phyloP scores from a whole-genome alignment of 257 asterid genomes.

The Solanum etuberosum region DNA sequence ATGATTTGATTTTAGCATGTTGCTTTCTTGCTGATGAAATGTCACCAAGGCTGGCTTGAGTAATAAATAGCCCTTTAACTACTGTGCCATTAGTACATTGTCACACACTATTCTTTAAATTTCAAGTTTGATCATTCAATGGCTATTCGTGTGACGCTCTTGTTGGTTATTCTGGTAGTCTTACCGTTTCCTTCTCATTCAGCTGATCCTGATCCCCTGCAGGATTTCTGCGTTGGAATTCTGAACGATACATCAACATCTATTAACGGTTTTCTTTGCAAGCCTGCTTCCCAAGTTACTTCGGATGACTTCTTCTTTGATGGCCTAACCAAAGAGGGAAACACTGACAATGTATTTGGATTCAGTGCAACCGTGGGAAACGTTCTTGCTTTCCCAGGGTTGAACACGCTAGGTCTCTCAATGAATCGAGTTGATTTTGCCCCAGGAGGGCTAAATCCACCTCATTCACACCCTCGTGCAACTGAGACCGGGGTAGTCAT shows the following conservation, averaged over 20 bases:
- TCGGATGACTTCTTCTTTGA: slow-evolving; percentile 45
- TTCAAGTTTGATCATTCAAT: background rate
- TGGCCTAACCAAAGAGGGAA: slow-evolving; percentile 28
- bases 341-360: slow-evolving; percentile 17
- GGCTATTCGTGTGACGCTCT: background rate
- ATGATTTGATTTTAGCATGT: background rate
- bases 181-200: slow-evolving; percentile 24
- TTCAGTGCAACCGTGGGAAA: slow-evolving; percentile 9
- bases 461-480: slow-evolving; percentile 57
- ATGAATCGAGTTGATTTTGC: slow-evolving; percentile 43
- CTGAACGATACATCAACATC: background rate
- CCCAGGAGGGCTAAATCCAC: slow-evolving; percentile 41
- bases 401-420: slow-evolving; percentile 50
- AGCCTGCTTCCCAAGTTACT: slow-evolving; percentile 22
- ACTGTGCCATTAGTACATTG: background rate
- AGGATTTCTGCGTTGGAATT: slow-evolving; percentile 49
- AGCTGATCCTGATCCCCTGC: slow-evolving; percentile 46
- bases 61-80: background rate
- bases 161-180: background rate
- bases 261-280: slow-evolving; percentile 54
- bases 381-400: slow-evolving; percentile 39
- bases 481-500: slow-evolving; percentile 37
- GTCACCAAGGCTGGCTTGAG: background rate
- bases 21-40: background rate
- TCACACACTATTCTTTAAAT: background rate